Conservation (phyloP, 2,329 filamentous ascomycete genomes). For the Scleromitrula shiraiana region DNA sequence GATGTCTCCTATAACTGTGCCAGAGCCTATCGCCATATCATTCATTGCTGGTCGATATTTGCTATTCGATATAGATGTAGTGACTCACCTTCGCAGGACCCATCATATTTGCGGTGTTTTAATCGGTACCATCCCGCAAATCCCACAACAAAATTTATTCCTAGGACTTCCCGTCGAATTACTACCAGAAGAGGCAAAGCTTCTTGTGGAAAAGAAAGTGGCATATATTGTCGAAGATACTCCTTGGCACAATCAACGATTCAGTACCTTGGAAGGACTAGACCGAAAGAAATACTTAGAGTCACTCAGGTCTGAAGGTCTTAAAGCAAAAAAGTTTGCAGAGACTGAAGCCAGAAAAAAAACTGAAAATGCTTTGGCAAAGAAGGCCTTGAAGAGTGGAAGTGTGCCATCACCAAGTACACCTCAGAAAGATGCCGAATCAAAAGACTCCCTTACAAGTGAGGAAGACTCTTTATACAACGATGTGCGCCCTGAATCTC, state of each 20-base stretch:
- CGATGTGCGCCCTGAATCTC: constrained; percentile 31
- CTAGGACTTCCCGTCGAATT: constrained; percentile 81
- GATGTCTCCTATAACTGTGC: constrained; percentile 13
- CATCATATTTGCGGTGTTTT: constrained; percentile 82
- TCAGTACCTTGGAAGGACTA: constrained; percentile 49
- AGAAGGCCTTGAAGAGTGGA: constrained; percentile 21
- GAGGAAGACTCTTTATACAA: constrained; percentile 19
- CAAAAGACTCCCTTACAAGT: constrained; percentile 3
- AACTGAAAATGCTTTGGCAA: constrained; percentile 22
- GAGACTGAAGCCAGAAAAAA: constrained; percentile 20
- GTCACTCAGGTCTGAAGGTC: constrained; percentile 38
- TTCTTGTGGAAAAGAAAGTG: constrained; percentile 68
- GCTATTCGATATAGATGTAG: constrained; percentile 78
- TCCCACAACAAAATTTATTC: constrained; percentile 92
- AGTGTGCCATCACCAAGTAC: constrained; percentile 6
- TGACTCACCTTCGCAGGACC: constrained; percentile 67
- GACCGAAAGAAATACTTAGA: constrained; percentile 57
- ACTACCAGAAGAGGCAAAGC: constrained; percentile 78
- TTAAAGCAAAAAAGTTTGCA: constrained; percentile 39
- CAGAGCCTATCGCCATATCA: constrained; percentile 68
- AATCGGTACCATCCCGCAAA: constrained; percentile 81
- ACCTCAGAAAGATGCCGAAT: constrained; percentile 1
- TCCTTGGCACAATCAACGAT: constrained; percentile 56
- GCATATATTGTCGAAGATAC: constrained; percentile 78
- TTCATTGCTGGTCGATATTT: constrained; percentile 74